phyloP scores from a whole-genome alignment of 768 basidiomycete genomes.

The Lactarius sp. region DNA sequence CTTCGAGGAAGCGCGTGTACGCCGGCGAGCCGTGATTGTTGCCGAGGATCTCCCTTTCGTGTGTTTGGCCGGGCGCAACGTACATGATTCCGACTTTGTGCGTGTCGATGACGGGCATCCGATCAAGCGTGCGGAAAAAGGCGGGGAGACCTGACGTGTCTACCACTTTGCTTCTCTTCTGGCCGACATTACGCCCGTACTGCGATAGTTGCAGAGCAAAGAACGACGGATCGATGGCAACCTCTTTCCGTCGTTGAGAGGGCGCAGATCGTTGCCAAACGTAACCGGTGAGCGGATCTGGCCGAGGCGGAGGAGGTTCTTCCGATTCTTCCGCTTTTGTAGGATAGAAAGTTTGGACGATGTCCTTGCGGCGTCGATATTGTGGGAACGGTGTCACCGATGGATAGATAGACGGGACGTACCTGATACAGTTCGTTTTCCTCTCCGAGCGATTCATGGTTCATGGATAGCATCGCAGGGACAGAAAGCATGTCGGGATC shows the following conservation, averaged over 20 bases:
- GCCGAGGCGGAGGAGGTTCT: conserved; percentile 36
- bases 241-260: conserved; percentile 84
- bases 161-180: conserved; percentile 43
- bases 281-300: conserved; percentile 77
- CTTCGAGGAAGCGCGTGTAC: conserved; percentile 89
- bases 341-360: conserved; percentile 18
- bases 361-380: conserved; percentile 14
- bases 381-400: too few species aligned
- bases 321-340: conserved; percentile 19
- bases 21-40: conserved; percentile 93
- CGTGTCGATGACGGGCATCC: conserved; percentile 91
- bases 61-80: conserved; percentile 84
- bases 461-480: conserved; percentile 69
- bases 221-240: conserved; percentile 79
- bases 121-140: conserved; percentile 66
- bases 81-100: conserved; percentile 97
- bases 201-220: conserved; percentile 83
- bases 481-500: conserved; percentile 71
- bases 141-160: conserved; percentile 51
- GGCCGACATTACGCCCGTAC: conserved; percentile 51
- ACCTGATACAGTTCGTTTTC: conserved; percentile 26
- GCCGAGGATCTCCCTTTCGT: conserved; percentile 79
- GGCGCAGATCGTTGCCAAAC: conserved; percentile 86
- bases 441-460: conserved; percentile 39
- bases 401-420: not conserved